Evolutionary conservation across 768 basidiomycete species (phyloP).

Genomic region (Termitomyces sp.): DNA sequence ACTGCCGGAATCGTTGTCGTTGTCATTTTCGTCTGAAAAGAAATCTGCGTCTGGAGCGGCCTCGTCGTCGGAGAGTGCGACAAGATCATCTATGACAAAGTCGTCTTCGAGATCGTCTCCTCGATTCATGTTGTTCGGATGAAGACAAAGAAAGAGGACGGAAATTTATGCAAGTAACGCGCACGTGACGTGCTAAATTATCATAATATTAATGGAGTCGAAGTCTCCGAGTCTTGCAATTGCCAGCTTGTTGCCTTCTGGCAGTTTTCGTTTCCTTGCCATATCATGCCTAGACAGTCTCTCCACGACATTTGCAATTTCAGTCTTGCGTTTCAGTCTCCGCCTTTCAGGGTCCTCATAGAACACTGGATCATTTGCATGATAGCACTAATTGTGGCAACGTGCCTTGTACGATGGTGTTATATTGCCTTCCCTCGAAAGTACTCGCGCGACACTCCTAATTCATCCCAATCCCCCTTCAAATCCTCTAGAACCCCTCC

Average conservation of each 20-base stretch:
- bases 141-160: slow-evolving; percentile 3
- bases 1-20: slow-evolving; percentile 32
- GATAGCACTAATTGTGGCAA: slow-evolving; percentile 19
- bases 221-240: too few relatives aligned
- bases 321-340: background rate
- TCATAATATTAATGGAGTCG: too few relatives aligned
- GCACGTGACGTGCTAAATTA: slow-evolving; percentile 16
- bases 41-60: slow-evolving; percentile 29
- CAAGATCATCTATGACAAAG: slow-evolving; percentile 66
- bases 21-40: slow-evolving; percentile 24
- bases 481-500: background rate
- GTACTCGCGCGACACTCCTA: slow-evolving; percentile 5
- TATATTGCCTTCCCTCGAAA: slow-evolving; percentile 19
- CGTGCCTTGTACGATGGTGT: slow-evolving; percentile 25
- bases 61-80: slow-evolving; percentile 64
- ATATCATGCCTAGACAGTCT: slow-evolving; percentile 5
- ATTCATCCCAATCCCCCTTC: background rate
- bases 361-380: slow-evolving; percentile 13
- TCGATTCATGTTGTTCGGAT: slow-evolving; percentile 25
- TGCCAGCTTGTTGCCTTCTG: background rate
- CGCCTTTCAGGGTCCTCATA: slow-evolving; percentile 5
- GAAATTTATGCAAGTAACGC: background rate
- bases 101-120: slow-evolving; percentile 84
- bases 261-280: slow-evolving; percentile 4
- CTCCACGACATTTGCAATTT: background rate